phyloP scores from a whole-genome alignment of 176 grass and related monocot species.

The Thinopyrum elongatum region DNA sequence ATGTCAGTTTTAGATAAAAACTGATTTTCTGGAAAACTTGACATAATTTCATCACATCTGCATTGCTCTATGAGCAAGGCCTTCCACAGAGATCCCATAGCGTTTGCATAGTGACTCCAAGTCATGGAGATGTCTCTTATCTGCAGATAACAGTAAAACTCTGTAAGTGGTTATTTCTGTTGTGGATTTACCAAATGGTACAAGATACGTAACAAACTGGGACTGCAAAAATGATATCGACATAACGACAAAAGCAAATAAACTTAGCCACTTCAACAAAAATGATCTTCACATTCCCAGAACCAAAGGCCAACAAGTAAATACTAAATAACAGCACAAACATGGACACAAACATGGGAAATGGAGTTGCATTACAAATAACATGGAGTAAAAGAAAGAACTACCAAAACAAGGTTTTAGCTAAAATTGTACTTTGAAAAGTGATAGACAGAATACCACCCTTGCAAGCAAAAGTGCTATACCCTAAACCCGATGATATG shows the following conservation, averaged over 20 bases:
- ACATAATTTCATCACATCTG: constrained; percentile 51
- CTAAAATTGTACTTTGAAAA: constrained; percentile 10
- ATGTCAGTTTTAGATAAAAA: constrained; percentile 60
- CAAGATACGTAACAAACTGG: constrained; percentile 1
- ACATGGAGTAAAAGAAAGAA: background rate
- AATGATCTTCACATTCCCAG: background rate
- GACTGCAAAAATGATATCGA: background rate
- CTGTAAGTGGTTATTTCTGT: background rate
- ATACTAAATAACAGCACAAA: constrained; percentile 4
- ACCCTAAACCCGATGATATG: background rate
- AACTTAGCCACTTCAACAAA: background rate
- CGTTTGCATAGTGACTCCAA: constrained; percentile 39
- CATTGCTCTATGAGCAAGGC: constrained; percentile 74
- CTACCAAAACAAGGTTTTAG: constrained; percentile 9
- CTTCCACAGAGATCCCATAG: constrained; percentile 35
- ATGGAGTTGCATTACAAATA: background rate
- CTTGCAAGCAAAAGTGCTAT: background rate
- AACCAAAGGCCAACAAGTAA: background rate
- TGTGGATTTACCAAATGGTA: background rate
- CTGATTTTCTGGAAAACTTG: constrained; percentile 56
- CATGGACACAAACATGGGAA: constrained; percentile 8
- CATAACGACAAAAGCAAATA: background rate
- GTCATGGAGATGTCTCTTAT: background rate
- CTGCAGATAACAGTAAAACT: constrained; percentile 46
- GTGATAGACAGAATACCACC: background rate